Conservation (phyloP, 106 monocot species). For the Dendrobium chrysotoxum region DNA sequence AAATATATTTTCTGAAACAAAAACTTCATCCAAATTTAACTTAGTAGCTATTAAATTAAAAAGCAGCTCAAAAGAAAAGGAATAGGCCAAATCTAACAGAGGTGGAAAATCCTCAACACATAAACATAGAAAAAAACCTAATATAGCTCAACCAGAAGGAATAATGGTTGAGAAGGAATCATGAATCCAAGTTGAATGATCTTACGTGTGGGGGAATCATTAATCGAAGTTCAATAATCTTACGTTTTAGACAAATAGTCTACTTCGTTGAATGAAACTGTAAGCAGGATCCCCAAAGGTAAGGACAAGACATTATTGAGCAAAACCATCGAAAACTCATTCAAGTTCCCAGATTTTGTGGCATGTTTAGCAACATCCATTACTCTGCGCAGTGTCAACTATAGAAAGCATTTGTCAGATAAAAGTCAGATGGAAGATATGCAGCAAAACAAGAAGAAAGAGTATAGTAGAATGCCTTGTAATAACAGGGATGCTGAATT, state of each 20-base stretch:
- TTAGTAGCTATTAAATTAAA: background rate
- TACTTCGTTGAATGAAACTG: slow-evolving; percentile 62
- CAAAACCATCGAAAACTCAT: slow-evolving; percentile 96
- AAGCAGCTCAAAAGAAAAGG: background rate
- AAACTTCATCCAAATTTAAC: background rate
- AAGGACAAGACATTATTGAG: slow-evolving; percentile 88
- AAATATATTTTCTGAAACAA: too few relatives aligned
- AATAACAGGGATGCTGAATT: background rate
- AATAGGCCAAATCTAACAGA: background rate
- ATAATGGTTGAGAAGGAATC: background rate
- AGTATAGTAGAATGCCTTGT: background rate
- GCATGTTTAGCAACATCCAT: slow-evolving; percentile 94
- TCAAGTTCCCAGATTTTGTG: slow-evolving; percentile 84
- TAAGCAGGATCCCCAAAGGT: slow-evolving; percentile 69
- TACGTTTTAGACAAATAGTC: slow-evolving; percentile 72
- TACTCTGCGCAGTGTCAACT: slow-evolving; percentile 79
- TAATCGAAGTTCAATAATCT: slow-evolving; percentile 13
- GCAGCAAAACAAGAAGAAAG: background rate
- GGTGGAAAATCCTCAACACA: background rate
- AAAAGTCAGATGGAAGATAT: background rate
- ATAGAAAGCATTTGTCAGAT: slow-evolving; percentile 8
- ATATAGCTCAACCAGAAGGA: background rate
- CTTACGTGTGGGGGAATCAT: too few relatives aligned
- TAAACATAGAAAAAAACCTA: background rate
- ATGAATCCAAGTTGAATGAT: background rate